Evolutionary conservation across 106 monocot genomes (phyloP), one percentile per base, ranked within the genome.

Genomic region (Triglochin maritima): DNA sequence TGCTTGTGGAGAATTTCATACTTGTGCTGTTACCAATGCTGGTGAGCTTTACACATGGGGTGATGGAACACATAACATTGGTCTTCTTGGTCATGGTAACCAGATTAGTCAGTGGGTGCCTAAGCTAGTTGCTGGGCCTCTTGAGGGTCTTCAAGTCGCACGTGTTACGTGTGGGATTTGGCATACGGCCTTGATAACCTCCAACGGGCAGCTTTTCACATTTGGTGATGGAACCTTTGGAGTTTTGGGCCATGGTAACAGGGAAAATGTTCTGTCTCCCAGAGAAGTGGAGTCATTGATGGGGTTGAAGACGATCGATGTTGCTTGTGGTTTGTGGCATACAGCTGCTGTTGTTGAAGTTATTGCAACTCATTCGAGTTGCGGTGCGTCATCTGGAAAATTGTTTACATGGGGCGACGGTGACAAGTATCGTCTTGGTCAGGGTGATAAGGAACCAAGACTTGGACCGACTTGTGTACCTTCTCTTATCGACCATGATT

Each of bases 331-430:
- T 13, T 86, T 94, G 11, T 94, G 94, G 94, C 94, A 94, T 61
- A 94, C 94, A 41, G 89, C 89, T 73, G 89, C 94, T 59, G 79
- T 85, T 0, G 84, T 94, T 46, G 94, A 94, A 54, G 87, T 94
- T 65, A 95, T 95, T 51, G 86, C 82, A 52, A 76, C 87, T 10
- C 94, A 95, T 60, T 89, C 89, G 58, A 90, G 75, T 78, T 70
- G 78, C 12, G 71, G 76, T 65, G 64, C 67, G n/a, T 82, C 83
- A 44, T 95, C 87, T 60, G 94, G 90, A 56, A 95, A 95, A 69
- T 76, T 95, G 64, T 95, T 95, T 50, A 95, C 90, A 5, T 95
- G 94, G 94, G 94, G 94, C 55, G 94, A 94, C 83, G 94, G 94
- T 60, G 94, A 94, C 59, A 94, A 89, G 67, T 79, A 85, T 71